phyloP scores from a whole-genome alignment of 164 flowering plant genomes.

The Liquidambar formosana region DNA sequence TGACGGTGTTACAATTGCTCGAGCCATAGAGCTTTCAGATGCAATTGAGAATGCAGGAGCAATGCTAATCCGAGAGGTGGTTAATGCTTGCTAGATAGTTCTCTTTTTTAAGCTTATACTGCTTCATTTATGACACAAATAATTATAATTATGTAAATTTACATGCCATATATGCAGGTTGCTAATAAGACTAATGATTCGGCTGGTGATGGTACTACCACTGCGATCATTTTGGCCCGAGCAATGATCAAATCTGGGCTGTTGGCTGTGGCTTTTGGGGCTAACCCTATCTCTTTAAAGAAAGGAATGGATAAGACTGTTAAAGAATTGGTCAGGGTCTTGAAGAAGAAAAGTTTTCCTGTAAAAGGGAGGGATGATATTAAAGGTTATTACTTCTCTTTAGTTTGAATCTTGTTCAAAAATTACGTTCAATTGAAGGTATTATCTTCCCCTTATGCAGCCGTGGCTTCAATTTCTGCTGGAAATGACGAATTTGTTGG shows the following conservation, averaged over 20 bases:
- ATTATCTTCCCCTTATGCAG: slow-evolving; percentile 34
- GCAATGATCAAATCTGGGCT: slow-evolving; percentile 72
- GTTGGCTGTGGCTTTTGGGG: slow-evolving; percentile 79
- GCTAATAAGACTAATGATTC: slow-evolving; percentile 77
- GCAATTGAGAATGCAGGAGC: slow-evolving; percentile 87
- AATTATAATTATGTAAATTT: not conserved
- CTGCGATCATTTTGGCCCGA: slow-evolving; percentile 84
- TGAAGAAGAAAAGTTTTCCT: slow-evolving; percentile 56
- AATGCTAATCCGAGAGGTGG: slow-evolving; percentile 80
- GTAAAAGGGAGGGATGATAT: slow-evolving; percentile 68
- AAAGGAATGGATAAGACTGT: slow-evolving; percentile 90
- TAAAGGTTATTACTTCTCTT: slow-evolving; percentile 49
- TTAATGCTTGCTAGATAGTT: slow-evolving; percentile 18
- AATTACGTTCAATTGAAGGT: not conserved
- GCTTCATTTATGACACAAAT: not conserved
- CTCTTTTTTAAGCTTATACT: slow-evolving; percentile 7
- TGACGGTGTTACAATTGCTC: slow-evolving; percentile 93
- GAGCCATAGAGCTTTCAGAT: slow-evolving; percentile 82
- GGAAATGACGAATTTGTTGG: slow-evolving; percentile 94
- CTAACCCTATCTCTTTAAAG: slow-evolving; percentile 77
- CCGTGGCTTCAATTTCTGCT: slow-evolving; percentile 89
- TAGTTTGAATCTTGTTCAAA: slow-evolving; percentile 3
- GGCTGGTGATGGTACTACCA: slow-evolving; percentile 99
- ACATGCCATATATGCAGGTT: slow-evolving; percentile 48
- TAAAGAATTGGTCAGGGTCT: slow-evolving; percentile 59